Evolutionary conservation across 192 early-diverging fungal genomes (phyloP).

Genomic region (Linnemannia zychae): DNA sequence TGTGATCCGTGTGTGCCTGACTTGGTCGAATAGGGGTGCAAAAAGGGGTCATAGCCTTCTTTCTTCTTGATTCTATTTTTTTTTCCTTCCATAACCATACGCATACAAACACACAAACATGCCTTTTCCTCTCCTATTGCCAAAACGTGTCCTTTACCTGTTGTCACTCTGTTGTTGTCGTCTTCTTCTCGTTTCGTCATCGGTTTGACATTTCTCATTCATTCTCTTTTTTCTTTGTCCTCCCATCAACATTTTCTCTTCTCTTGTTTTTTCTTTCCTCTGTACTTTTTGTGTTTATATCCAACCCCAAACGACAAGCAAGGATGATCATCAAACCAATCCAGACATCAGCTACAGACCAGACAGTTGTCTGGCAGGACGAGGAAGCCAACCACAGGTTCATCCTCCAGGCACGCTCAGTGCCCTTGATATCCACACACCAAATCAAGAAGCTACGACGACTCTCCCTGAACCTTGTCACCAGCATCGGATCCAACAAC

Average conservation of each 20-base stretch:
- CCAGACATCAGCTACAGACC: conserved; percentile 30
- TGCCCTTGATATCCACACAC: conserved; percentile 36
- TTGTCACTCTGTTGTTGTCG: not conserved
- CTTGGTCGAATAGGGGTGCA: not conserved
- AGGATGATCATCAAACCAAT: conserved; percentile 51
- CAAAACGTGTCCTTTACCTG: not conserved
- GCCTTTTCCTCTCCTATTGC: not conserved
- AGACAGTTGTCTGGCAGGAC: conserved; percentile 50
- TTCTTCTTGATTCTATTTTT: not conserved
- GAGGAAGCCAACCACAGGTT: conserved; percentile 57
- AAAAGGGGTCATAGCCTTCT: not conserved
- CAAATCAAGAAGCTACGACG: conserved; percentile 49
- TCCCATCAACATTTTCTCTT: not conserved
- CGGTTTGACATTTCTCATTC: not conserved
- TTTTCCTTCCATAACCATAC: not conserved
- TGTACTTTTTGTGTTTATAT: not conserved
- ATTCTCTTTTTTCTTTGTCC: not conserved
- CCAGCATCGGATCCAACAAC: conserved; percentile 12
- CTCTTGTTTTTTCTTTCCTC: not conserved
- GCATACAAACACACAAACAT: not conserved
- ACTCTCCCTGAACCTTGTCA: conserved; percentile 41
- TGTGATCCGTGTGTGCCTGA: conserved; percentile 7
- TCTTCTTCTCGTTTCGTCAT: not conserved
- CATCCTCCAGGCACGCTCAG: conserved; percentile 46
- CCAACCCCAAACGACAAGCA: not conserved